Percentiles rank a stretch among this genome's conserved stretches.
Evolutionary conservation across 2,329 filamentous ascomycete genomes (phyloP).

Genomic region (Curvularia sp.): DNA sequence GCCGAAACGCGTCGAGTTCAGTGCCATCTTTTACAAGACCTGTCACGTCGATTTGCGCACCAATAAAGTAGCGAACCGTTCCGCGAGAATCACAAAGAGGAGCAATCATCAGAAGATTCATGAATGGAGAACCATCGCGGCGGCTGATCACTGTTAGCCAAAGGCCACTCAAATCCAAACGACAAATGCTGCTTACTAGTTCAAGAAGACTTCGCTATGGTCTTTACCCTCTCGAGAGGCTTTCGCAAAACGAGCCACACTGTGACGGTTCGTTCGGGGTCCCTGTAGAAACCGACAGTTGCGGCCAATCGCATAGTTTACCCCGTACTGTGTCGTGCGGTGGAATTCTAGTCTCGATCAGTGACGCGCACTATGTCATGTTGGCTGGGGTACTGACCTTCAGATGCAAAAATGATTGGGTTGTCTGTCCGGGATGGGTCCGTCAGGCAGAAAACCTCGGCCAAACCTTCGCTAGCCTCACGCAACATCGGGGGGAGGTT

Average conservation of each 20-base stretch:
- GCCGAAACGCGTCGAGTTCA: slow-evolving; percentile 68
- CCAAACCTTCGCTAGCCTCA: slow-evolving; percentile 75
- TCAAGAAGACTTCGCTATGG: slow-evolving; percentile 75
- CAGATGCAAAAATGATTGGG: slow-evolving; percentile 78
- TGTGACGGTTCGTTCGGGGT: slow-evolving; percentile 70
- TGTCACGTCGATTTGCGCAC: slow-evolving; percentile 75
- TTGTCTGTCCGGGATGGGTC: slow-evolving; percentile 77
- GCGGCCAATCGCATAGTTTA: slow-evolving; percentile 74
- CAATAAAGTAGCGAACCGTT: slow-evolving; percentile 71
- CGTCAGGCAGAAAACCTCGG: slow-evolving; percentile 78
- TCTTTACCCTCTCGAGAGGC: slow-evolving; percentile 70
- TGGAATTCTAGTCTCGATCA: slow-evolving; percentile 67
- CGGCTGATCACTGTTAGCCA: slow-evolving; percentile 55
- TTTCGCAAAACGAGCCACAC: slow-evolving; percentile 67
- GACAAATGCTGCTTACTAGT: slow-evolving; percentile 64
- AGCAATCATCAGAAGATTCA: slow-evolving; percentile 78
- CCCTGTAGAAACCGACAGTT: slow-evolving; percentile 83
- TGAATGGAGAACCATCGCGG: slow-evolving; percentile 77
- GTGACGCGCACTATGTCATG: not conserved
- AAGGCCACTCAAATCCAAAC: not conserved
- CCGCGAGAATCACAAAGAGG: slow-evolving; percentile 73
- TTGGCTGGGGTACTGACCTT: slow-evolving; percentile 58
- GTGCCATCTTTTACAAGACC: slow-evolving; percentile 71
- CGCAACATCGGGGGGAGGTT: slow-evolving; percentile 68
- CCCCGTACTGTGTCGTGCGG: slow-evolving; percentile 75